Evolutionary conservation across 352 stramenopile species (phyloP).

Genomic region (Phytopythium kandeliae): DNA sequence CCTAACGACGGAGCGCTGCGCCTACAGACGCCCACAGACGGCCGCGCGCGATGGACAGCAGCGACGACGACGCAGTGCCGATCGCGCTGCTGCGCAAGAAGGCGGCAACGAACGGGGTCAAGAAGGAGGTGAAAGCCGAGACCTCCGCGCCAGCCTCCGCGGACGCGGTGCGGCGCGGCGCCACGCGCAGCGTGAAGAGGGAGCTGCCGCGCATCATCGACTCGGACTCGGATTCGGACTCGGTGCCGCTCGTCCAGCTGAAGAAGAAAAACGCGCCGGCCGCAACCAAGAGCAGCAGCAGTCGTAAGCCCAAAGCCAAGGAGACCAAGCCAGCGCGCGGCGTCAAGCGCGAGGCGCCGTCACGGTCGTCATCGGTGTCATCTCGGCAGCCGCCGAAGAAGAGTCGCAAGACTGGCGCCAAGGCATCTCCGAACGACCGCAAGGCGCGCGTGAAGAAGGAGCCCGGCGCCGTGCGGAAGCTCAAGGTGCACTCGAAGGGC

Average conservation of each 20-base stretch:
- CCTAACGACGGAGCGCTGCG: background rate
- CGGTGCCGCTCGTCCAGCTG: slow-evolving; percentile 71
- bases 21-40: background rate
- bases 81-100: slow-evolving; percentile 70
- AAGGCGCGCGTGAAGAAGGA: slow-evolving; percentile 42
- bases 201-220: slow-evolving; percentile 26
- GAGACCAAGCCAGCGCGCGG: slow-evolving; percentile 44
- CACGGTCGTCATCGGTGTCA: slow-evolving; percentile 12
- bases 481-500: slow-evolving; percentile 93
- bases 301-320: slow-evolving; percentile 18
- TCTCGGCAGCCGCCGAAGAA: slow-evolving; percentile 16
- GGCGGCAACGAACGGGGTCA: slow-evolving; percentile 11
- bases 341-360: slow-evolving; percentile 51
- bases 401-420: slow-evolving; percentile 39
- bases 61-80: slow-evolving; percentile 71
- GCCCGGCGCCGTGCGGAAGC: slow-evolving; percentile 56
- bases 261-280: slow-evolving; percentile 47
- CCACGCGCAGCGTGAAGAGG: slow-evolving; percentile 20
- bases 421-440: slow-evolving; percentile 31
- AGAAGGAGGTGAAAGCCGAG: background rate
- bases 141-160: background rate
- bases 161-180: slow-evolving; percentile 6
- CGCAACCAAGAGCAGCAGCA: slow-evolving; percentile 9
- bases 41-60: slow-evolving; percentile 43
- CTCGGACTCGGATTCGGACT: slow-evolving; percentile 69